Conservation (phyloP, 2,329 filamentous ascomycete species). For the Davidsoniella eucalypti region DNA sequence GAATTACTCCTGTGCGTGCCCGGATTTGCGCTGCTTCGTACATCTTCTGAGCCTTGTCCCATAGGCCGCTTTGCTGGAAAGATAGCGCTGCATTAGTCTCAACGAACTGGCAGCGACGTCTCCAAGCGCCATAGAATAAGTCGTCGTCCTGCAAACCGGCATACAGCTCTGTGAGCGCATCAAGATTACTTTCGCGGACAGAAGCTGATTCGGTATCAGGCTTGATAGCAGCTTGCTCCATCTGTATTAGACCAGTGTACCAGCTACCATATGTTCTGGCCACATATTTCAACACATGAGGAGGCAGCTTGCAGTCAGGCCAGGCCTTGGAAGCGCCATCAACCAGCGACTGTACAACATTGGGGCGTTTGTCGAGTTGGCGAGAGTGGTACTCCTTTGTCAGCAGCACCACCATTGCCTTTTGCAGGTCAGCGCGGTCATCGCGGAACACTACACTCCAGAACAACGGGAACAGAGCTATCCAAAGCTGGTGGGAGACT, state of each 20-base stretch:
- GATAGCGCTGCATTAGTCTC: slow-evolving; percentile 95
- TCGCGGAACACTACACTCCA: slow-evolving; percentile 82
- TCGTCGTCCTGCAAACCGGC: slow-evolving; percentile 85
- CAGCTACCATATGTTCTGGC: slow-evolving; percentile 90
- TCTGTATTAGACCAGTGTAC: slow-evolving; percentile 84
- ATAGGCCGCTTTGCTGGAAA: slow-evolving; percentile 97
- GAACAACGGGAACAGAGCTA: slow-evolving; percentile 76
- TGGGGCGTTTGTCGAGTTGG: slow-evolving; percentile 87
- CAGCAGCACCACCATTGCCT: slow-evolving; percentile 73
- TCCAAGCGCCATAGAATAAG: slow-evolving; percentile 94
- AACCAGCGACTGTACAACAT: slow-evolving; percentile 83
- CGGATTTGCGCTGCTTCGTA: slow-evolving; percentile 97
- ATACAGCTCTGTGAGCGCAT: slow-evolving; percentile 90
- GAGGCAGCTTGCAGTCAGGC: slow-evolving; percentile 81
- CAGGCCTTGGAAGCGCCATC: slow-evolving; percentile 72
- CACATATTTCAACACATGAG: slow-evolving; percentile 89
- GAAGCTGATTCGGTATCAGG: slow-evolving; percentile 70
- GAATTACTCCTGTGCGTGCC: slow-evolving; percentile 84
- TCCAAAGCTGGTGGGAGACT: slow-evolving; percentile 80
- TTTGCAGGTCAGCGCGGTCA: slow-evolving; percentile 77
- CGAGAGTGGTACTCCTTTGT: slow-evolving; percentile 92
- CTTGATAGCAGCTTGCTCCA: slow-evolving; percentile 76
- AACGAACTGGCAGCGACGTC: slow-evolving; percentile 84
- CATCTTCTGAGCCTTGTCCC: slow-evolving; percentile 95
- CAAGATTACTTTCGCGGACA: slow-evolving; percentile 84